Base-by-base conservation (phyloP, 176 grass and related monocot species). In the Hsuehochloa calcarea region DNA sequence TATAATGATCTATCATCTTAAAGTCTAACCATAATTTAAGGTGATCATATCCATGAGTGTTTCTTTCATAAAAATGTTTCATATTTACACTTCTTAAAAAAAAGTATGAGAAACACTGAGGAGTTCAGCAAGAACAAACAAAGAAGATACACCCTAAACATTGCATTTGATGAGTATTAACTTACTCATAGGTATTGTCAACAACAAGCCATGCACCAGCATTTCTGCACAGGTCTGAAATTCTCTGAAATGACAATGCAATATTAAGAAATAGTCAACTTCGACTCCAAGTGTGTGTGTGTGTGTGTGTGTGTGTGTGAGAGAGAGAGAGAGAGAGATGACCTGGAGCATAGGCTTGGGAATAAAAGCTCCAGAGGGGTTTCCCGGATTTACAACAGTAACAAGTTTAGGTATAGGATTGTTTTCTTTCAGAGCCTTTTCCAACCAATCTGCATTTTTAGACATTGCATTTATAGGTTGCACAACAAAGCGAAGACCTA, bases 181-280 rank as follows among this genome's bases (percentile, higher is more conserved):
- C 97, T 94, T 94, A 99, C 97, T 99, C 97, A 56, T 99, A 96
- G 73, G 97, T 99, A 50, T 99, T 99, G 85, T 99, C 97, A 82
- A 99, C 91, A 40, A 99, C 78, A 89, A 99, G 90, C 97, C 93
- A 99, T 59, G 62, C 72, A 81, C 97, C 97, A 52, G 93, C 97
- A 56, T 75, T 89, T 89, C 39, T 94, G 65, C 93, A 99, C 45
- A 94, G 77, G 44, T 96, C 92, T 78, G 97, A 94, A 82, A 99
- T 94, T 89, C 66, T 99, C 93, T 99, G 88, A 22, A 96, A 90
- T 72, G 62, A 84, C 38, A 85, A 87, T 89, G 12, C 46, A 65
- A 75, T 81, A 83, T 85, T 72, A 96, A 62, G 58, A 73, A 41
- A 84, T 43, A 78, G 38, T 76, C 35, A 45, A 78, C 17, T 25